Percentiles rank a stretch among this genome's conserved stretches.
Evolutionary conservation across 805 yeast species (phyloP).

Genomic region (Nakazawaea wickerhamii): DNA sequence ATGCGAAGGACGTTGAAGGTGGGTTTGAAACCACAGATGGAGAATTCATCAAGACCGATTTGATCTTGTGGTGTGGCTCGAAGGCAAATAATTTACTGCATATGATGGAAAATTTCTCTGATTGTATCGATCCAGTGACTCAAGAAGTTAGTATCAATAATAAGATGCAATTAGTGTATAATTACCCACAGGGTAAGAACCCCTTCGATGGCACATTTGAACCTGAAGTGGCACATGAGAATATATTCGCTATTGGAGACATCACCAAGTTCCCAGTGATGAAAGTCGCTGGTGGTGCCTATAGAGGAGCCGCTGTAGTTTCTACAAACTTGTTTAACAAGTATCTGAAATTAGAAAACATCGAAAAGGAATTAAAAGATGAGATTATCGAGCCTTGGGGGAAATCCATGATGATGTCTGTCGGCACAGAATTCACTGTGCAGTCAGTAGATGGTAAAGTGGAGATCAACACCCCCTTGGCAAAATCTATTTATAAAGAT

Average conservation of each 20-base stretch:
- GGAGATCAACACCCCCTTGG: background rate
- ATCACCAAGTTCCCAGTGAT: slow-evolving; percentile 30
- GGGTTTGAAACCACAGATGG: slow-evolving; percentile 20
- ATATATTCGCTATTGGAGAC: slow-evolving; percentile 35
- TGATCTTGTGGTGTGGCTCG: slow-evolving; percentile 32
- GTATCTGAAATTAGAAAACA: background rate
- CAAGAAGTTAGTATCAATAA: slow-evolving; percentile 23
- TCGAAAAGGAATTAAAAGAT: background rate
- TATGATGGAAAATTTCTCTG: slow-evolving; percentile 19
- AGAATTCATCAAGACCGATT: slow-evolving; percentile 24
- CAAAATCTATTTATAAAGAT: slow-evolving; percentile 3
- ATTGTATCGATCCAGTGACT: slow-evolving; percentile 19
- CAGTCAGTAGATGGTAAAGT: slow-evolving; percentile 2
- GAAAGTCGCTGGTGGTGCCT: slow-evolving; percentile 37
- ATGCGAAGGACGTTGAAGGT: slow-evolving; percentile 22
- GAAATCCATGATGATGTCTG: slow-evolving; percentile 1
- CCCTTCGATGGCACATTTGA: slow-evolving; percentile 11
- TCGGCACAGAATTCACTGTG: slow-evolving; percentile 6
- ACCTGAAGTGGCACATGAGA: slow-evolving; percentile 16
- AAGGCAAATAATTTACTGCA: slow-evolving; percentile 30
- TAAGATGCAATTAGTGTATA: slow-evolving; percentile 17
- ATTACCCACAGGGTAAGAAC: slow-evolving; percentile 14
- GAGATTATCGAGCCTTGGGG: slow-evolving; percentile 1
- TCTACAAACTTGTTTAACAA: slow-evolving; percentile 18
- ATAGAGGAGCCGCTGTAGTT: slow-evolving; percentile 22